Evolutionary conservation across 2,329 filamentous ascomycete genomes (phyloP), one percentile per base, ranked within the genome.

Genomic region (Mycosphaerella arachidis): DNA sequence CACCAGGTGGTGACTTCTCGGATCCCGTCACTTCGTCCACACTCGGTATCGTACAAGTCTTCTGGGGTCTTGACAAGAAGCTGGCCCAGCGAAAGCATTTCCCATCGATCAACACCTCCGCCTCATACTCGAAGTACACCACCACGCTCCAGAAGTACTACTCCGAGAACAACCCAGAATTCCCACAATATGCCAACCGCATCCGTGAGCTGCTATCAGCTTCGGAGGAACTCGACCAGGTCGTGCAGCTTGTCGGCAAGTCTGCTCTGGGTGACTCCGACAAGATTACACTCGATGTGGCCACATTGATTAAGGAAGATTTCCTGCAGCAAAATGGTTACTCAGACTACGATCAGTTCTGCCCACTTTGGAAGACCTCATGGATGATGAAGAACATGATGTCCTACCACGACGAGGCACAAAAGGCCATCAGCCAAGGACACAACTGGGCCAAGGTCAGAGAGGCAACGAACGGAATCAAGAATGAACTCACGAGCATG

Each of bases 321-420:
- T 99, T 99, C 81, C 76, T 99, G 74, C 94, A 99, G 79, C 94
- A 99, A 77, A 99, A 99, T 80, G 94, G 94, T 65, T 99, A 99
- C 85, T 94, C 90, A 68, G 91, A 97, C 78, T 97, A 99, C 75
- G 94, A 99, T 74, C 92, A 97, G 80, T 99, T 96, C 86, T 99
- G 94, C 74, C 94, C 94, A 53, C 85, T 99, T 72, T 99, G 94
- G 94, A 99, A 99, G 88, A 99, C 94, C 0, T 90, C 96, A 76
- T 99, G 94, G 88, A 97, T 99, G 94, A 99, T 99, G 94, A 97
- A 96, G 85, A 89, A 91, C 66, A 97, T 99, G 87, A 90, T 99
- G 82, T 90, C 88, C 60, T 99, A 93, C 85, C 91, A 97, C 75
- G 95, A 99, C 72, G 94, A 99, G 81, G 88, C 91, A 27, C 93